Conservation (phyloP, 805 yeast genomes). For the Blastobotrys muscicola region DNA sequence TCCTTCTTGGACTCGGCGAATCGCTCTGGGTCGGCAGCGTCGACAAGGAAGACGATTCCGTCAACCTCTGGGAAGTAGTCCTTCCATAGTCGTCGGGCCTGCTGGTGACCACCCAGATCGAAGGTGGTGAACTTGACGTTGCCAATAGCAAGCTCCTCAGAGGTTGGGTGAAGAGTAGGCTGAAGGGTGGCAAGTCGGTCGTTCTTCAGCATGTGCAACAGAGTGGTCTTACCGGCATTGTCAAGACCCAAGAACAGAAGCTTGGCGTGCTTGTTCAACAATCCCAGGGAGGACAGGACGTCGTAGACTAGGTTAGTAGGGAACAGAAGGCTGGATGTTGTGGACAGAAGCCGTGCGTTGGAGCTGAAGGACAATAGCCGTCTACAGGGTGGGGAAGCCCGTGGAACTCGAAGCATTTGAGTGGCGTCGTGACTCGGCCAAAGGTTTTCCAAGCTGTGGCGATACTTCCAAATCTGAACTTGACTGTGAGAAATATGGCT, state of each 20-base stretch:
- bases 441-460: too few species aligned
- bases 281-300: conserved; percentile 66
- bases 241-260: conserved; percentile 91
- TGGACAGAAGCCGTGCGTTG: too few species aligned
- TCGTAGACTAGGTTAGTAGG: conserved; percentile 46
- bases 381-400: too few species aligned
- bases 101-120: conserved; percentile 97
- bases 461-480: too few species aligned
- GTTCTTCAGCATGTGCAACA: conserved; percentile 77
- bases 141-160: conserved; percentile 96
- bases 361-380: too few species aligned
- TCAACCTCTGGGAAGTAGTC: conserved; percentile 99
- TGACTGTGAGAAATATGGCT: too few species aligned
- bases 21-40: conserved; percentile 94
- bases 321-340: background rate
- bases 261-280: conserved; percentile 94
- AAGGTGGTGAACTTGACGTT: conserved; percentile 94
- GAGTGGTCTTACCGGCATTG: conserved; percentile 95
- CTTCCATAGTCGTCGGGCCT: conserved; percentile 98
- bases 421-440: too few species aligned
- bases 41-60: conserved; percentile 93
- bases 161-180: conserved; percentile 96
- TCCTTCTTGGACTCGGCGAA: conserved; percentile 92
- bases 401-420: too few species aligned
- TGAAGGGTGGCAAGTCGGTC: conserved; percentile 96